phyloP scores from a whole-genome alignment of 2,329 filamentous ascomycete species.

The Fusarium sp. region DNA sequence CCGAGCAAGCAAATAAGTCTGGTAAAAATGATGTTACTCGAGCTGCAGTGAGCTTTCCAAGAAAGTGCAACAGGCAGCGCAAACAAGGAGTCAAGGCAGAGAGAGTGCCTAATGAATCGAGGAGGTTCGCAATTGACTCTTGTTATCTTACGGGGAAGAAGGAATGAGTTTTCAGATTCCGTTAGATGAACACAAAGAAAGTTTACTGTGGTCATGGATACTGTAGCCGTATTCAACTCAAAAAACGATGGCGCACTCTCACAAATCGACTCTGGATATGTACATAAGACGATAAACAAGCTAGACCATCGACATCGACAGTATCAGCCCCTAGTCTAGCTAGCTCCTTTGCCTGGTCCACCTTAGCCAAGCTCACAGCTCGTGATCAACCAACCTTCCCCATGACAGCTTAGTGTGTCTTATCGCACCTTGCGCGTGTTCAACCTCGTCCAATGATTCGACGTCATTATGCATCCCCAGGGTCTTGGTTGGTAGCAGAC shows the following conservation, averaged over 20 bases:
- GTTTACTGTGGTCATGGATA: background rate
- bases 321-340: conserved; percentile 1
- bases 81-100: conserved; percentile 2
- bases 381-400: conserved; percentile 36
- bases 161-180: background rate
- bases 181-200: conserved; percentile 5
- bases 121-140: background rate
- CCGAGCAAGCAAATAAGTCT: background rate
- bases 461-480: conserved; percentile 38
- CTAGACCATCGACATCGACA: conserved; percentile 16
- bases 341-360: conserved; percentile 28
- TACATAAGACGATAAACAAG: conserved; percentile 24
- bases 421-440: conserved; percentile 35
- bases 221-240: conserved; percentile 6
- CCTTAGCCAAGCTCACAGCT: conserved; percentile 35
- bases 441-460: conserved; percentile 18
- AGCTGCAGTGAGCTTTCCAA: conserved; percentile 27
- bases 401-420: conserved; percentile 33
- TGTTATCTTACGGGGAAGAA: background rate
- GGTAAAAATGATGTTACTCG: conserved; percentile 14
- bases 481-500: conserved; percentile 29
- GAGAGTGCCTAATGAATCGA: background rate
- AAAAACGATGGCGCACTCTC: conserved; percentile 6
- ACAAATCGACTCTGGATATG: conserved; percentile 10
- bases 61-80: background rate